A percentile compares a stretch with the other conserved stretches of the same genome.
phyloP scores from a whole-genome alignment of 1,139 yeast genomes.

The Candida sanyaensis region DNA sequence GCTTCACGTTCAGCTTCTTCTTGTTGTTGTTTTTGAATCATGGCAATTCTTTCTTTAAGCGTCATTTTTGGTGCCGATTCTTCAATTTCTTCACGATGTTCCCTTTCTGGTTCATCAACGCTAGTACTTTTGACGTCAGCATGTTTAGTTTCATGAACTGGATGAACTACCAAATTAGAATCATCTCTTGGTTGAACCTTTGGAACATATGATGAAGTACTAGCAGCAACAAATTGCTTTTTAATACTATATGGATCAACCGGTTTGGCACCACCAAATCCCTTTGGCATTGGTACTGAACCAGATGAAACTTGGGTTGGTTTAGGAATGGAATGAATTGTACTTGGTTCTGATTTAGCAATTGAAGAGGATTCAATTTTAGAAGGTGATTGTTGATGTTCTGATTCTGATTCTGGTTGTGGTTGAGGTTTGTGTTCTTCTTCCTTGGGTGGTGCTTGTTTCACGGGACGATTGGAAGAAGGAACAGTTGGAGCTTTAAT shows the following conservation, averaged over 20 bases:
- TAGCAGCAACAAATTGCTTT: conserved; percentile 44
- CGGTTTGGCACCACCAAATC: conserved; percentile 27
- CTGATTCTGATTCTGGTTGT: background rate
- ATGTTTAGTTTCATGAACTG: conserved; percentile 25
- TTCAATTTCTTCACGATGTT: conserved; percentile 22
- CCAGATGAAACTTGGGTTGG: background rate
- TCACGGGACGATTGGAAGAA: conserved; percentile 12
- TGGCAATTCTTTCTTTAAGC: conserved; percentile 81
- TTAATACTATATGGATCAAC: conserved; percentile 46
- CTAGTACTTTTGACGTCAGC: conserved; percentile 22
- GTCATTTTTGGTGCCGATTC: conserved; percentile 72
- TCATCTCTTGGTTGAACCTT: conserved; percentile 45
- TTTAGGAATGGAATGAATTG: background rate
- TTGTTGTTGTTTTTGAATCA: conserved; percentile 78
- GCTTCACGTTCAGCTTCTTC: conserved; percentile 79
- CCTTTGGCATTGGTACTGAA: conserved; percentile 21
- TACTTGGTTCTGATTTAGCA: conserved; percentile 12
- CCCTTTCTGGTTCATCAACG: conserved; percentile 17
- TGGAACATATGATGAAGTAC: conserved; percentile 48
- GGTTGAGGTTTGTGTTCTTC: background rate
- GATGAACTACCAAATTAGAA: conserved; percentile 33
- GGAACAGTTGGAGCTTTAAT: conserved; percentile 18
- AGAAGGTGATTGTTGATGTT: no score
- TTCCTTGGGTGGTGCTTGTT: background rate
- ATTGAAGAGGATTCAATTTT: conserved; percentile 7